Evolutionary conservation across 2,329 filamentous ascomycete species (phyloP).

Genomic region (Trichophyton mentagrophytes): DNA sequence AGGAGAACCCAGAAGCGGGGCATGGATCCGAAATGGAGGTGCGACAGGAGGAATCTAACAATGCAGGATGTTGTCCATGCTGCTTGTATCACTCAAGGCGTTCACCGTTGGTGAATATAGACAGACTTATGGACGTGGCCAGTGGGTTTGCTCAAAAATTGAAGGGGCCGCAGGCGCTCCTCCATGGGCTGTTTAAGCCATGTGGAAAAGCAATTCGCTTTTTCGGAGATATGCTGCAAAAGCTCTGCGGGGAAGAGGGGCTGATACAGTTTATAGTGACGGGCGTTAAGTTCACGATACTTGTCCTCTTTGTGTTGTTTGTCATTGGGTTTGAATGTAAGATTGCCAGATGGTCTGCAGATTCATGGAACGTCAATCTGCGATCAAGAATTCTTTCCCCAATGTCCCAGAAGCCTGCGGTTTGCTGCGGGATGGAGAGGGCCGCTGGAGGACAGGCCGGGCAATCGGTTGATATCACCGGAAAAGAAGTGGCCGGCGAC

Average conservation of each 20-base stretch:
- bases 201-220: not conserved
- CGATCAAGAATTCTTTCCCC: not conserved
- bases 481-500: not conserved
- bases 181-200: not conserved
- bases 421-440: not conserved
- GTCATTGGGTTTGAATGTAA: not conserved
- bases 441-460: not conserved
- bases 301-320: not conserved
- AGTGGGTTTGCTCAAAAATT: not conserved
- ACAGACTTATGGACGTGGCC: not conserved
- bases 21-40: not conserved
- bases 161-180: not conserved
- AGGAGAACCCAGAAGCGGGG: not conserved
- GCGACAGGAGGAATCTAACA: not conserved
- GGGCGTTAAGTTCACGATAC: not conserved
- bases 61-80: not conserved
- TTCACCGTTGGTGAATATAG: not conserved
- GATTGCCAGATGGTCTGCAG: too few species aligned
- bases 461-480: constrained; percentile 1
- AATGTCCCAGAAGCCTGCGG: not conserved
- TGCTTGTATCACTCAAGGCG: not conserved
- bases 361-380: not conserved
- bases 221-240: not conserved
- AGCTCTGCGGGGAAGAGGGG: not conserved
- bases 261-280: not conserved